Evolutionary conservation across 2,329 filamentous ascomycete species (phyloP), one percentile per base, ranked within the genome.

Genomic region (Colletotrichum somersetense): DNA sequence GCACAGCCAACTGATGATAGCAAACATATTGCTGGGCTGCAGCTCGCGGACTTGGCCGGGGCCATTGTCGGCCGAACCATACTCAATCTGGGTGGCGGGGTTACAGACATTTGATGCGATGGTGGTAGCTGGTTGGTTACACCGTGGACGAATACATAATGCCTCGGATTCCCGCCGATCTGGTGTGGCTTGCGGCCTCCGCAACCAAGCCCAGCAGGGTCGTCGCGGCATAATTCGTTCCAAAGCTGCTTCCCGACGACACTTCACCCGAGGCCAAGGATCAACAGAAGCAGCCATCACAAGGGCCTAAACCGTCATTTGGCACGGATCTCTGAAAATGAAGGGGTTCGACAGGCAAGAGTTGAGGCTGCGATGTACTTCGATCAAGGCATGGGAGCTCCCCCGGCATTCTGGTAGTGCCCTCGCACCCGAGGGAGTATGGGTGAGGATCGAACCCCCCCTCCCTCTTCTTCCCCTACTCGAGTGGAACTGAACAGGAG

Each of bases 321-420:
- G 30, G 26, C 44, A 46, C 8, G 14, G 2, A 8, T 42, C 30
- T 40, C 30, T 23, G 30, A 73, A 52, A 52, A 79, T 79, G 77
- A 76, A 69, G 70, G 74, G 68, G 55, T 74, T 66, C 23, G 74
- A 73, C 10, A 69, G 66, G 52, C 57, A 74, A 26, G 65, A 77
- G 52, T 63, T 85, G 67, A 84, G 79, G 74, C 78, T 77, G 67
- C 78, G 83, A 73, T 80, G 78, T 63, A 86, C 83, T 5, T 80
- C 82, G 30, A 50, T 83, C 20, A 79, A 79, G 35, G 80, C 84
- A 62, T 87, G 85, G 85, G 79, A 85, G 72, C 78, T 87, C 42
- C 84, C 83, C 10, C 86, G 86, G 78, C 83, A 85, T 75, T 81
- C 82, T 6, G 83, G 83, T 3, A 83, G 83, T 10, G 81, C 84